These are phyloP conservation scores for Gracilaria vermiculophylla DNA, from an alignment of 23 red algal species.

Conservation along the genomic window DNA sequence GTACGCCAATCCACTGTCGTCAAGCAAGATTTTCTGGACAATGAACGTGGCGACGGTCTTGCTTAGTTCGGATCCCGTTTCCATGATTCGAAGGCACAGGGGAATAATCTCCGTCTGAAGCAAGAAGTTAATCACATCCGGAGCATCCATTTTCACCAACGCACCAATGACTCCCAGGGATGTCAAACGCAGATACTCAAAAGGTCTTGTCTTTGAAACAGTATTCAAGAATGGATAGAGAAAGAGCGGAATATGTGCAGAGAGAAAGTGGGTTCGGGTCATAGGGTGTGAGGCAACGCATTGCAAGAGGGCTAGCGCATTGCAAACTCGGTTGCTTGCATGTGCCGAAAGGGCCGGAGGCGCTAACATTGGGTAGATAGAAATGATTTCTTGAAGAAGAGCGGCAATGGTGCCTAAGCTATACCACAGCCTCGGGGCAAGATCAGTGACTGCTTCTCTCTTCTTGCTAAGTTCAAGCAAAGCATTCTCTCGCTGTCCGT, in stretches of 20 bases:
- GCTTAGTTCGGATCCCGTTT: constrained; percentile 97
- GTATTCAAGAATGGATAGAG: constrained; percentile 99
- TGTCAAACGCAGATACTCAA: constrained; percentile 98
- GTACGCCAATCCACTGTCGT: constrained; percentile 94
- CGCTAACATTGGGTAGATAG: constrained; percentile 92
- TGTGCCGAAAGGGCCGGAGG: constrained; percentile 96
- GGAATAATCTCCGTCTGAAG: constrained; percentile 99
- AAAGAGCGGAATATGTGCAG: constrained; percentile 96
- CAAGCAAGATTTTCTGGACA: constrained; percentile 98
- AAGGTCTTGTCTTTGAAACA: constrained; percentile 95
- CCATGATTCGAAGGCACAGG: constrained; percentile 96
- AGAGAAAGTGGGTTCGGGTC: constrained; percentile 87
- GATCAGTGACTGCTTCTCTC: constrained; percentile 85
- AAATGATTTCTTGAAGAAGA: constrained; percentile 95
- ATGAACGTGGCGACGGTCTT: constrained; percentile 99
- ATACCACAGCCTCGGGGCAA: constrained; percentile 95
- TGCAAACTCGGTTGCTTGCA: constrained; percentile 97
- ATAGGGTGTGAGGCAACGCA: constrained; percentile 90
- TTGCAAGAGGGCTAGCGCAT: constrained; percentile 95
- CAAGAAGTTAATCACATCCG: constrained; percentile 97
- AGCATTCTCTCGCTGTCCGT: constrained; percentile 75
- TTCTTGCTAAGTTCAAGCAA: constrained; percentile 95
- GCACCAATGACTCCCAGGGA: constrained; percentile 99
- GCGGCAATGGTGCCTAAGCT: constrained; percentile 87
- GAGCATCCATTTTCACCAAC: constrained; percentile 97